Percentiles rank a stretch among this genome's conserved stretches.
These are phyloP conservation scores for Aureobasidium sp. DNA, from an alignment of 2,329 filamentous ascomycete genomes.

Conservation along the genomic window DNA sequence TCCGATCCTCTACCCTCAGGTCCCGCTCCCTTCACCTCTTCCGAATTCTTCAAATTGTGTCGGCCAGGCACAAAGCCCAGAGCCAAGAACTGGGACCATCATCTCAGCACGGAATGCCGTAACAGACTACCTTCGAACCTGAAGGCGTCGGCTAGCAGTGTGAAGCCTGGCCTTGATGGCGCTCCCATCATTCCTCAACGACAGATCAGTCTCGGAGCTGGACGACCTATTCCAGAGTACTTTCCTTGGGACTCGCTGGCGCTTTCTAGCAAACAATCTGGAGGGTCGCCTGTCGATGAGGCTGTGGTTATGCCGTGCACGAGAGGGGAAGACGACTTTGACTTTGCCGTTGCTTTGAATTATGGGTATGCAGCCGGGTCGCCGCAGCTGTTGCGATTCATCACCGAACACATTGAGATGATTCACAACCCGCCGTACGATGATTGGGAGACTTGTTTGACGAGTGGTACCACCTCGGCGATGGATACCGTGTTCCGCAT, in stretches of 20 bases:
- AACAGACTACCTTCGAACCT: slow-evolving; percentile 5
- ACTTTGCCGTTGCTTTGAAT: slow-evolving; percentile 24
- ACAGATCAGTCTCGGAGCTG: slow-evolving; percentile 13
- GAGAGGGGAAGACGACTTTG: slow-evolving; percentile 12
- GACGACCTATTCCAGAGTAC: slow-evolving; percentile 15
- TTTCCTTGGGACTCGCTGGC: slow-evolving; percentile 16
- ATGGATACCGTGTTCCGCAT: slow-evolving; percentile 27
- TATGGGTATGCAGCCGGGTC: slow-evolving; percentile 25
- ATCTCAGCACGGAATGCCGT: slow-evolving; percentile 7
- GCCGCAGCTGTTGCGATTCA: slow-evolving; percentile 22
- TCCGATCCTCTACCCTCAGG: not conserved
- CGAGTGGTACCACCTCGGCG: slow-evolving; percentile 27
- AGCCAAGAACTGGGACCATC: slow-evolving; percentile 1
- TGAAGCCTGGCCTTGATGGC: not conserved
- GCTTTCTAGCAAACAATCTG: not conserved
- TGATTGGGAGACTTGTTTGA: slow-evolving; percentile 27
- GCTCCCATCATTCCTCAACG: not conserved
- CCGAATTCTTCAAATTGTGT: slow-evolving; percentile 4
- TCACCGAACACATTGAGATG: slow-evolving; percentile 25
- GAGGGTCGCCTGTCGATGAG: not conserved
- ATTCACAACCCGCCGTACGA: slow-evolving; percentile 27
- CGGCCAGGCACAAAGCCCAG: not conserved
- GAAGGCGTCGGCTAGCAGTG: slow-evolving; percentile 5
- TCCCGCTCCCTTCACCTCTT: slow-evolving; percentile 3
- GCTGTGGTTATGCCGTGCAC: not conserved